phyloP scores from a whole-genome alignment of 768 basidiomycete species.

The Pleurotus djamor region DNA sequence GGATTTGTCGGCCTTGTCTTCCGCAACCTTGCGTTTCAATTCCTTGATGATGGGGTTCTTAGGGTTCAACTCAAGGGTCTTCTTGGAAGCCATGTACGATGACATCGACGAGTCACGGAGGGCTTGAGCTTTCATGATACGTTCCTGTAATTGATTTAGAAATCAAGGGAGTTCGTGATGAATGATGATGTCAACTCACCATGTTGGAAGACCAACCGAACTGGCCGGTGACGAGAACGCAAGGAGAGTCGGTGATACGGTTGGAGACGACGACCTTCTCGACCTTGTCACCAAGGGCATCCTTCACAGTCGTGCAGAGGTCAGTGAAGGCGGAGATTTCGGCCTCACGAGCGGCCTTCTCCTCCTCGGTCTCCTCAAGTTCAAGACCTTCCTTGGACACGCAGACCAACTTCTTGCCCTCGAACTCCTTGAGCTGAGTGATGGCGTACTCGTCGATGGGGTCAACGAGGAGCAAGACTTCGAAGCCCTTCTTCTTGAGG shows the following conservation, averaged over 20 bases:
- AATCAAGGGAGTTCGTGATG: background rate
- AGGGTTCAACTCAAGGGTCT: conserved; percentile 97
- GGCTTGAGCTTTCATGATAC: conserved; percentile 99
- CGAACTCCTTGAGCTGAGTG: conserved; percentile 99
- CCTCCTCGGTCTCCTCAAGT: conserved; percentile 98
- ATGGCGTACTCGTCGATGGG: conserved; percentile 99
- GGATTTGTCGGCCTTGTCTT: conserved; percentile 98
- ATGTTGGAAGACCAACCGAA: conserved; percentile 99
- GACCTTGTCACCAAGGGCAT: conserved; percentile 97
- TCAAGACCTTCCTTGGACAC: conserved; percentile 99
- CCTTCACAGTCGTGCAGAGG: conserved; percentile 94
- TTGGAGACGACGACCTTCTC: conserved; percentile 99
- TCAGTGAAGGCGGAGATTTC: conserved; percentile 83
- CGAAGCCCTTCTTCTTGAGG: conserved; percentile 99
- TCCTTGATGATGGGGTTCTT: conserved; percentile 93
- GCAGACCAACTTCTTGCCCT: conserved; percentile 95
- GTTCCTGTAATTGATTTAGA: conserved; percentile 47
- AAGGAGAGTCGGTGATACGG: conserved; percentile 96
- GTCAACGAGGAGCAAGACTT: conserved; percentile 95
- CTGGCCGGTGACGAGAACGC: conserved; percentile 96
- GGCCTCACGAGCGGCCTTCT: conserved; percentile 89
- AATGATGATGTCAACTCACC: conserved; percentile 40
- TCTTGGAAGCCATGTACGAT: conserved; percentile 98
- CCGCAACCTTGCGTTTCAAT: conserved; percentile 91
- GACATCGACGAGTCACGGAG: conserved; percentile 97